These are phyloP conservation scores for Candida gigantensis DNA, from an alignment of 1,139 yeast species.

Conservation along the genomic window DNA sequence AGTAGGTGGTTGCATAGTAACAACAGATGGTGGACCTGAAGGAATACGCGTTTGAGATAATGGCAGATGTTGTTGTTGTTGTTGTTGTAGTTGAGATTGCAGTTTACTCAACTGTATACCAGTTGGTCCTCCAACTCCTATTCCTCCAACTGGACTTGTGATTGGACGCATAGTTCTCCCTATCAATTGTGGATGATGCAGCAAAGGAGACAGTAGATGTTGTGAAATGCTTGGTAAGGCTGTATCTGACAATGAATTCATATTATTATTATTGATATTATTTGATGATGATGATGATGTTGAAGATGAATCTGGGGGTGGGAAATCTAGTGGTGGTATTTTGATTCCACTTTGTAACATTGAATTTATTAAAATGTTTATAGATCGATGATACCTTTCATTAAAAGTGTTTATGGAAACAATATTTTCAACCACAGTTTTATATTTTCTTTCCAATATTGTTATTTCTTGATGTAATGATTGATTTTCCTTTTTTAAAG, in stretches of 20 bases:
- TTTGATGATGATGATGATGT: too few relatives aligned
- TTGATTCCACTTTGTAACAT: constrained; percentile 62
- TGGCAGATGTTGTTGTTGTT: not conserved
- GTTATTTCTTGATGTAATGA: constrained; percentile 44
- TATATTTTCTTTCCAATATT: constrained; percentile 56
- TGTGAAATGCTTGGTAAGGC: constrained; percentile 13
- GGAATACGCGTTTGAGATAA: constrained; percentile 1
- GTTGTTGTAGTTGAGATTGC: constrained; percentile 1
- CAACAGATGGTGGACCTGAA: constrained; percentile 6
- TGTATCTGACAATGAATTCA: too few relatives aligned
- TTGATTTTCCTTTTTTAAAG: constrained; percentile 43
- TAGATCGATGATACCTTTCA: constrained; percentile 56
- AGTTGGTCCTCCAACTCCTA: too few relatives aligned
- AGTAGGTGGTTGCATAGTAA: constrained; percentile 1
- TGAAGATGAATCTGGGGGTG: constrained; percentile 36
- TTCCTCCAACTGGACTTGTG: constrained; percentile 3
- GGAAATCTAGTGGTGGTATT: constrained; percentile 63
- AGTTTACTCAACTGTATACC: not conserved
- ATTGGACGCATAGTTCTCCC: constrained; percentile 6
- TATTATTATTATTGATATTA: too few relatives aligned
- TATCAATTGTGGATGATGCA: constrained; percentile 3
- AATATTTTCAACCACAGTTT: constrained; percentile 62
- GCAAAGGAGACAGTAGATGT: constrained; percentile 13
- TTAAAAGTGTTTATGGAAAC: constrained; percentile 56
- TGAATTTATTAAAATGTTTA: constrained; percentile 49